Evolutionary conservation across 2,329 filamentous ascomycete species (phyloP), one percentile per base, ranked within the genome.

Genomic region (Phyllachora maydis): DNA sequence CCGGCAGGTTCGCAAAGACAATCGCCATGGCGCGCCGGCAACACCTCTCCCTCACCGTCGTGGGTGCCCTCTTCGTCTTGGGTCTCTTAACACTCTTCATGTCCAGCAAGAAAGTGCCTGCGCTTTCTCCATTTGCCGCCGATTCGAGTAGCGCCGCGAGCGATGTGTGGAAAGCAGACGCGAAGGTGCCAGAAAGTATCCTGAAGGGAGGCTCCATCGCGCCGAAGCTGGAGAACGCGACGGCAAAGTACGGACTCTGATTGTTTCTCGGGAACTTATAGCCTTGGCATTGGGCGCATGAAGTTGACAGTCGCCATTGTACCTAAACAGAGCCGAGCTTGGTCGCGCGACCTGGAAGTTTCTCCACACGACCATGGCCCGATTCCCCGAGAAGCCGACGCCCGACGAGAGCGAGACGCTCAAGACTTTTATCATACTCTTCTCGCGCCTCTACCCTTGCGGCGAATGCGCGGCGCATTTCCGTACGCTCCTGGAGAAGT

Each of bases 191-290:
- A 2, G 44, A 50, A 14, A 46, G 46, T 20, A 46, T 73, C 11
- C 52, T 81, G 12, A 56, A 59, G 11, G 76, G 75, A 26, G 66
- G 66, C 26, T 71, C 69, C 4, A 85, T 82, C 37, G 77, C 77
- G 23, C 72, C 76, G 2, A 82, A 79, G 48, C 54, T 88, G 25
- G 78, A 77, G 40, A 88, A 88, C 47, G 76, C 73, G 29, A 88
- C 78, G 5, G 54, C 67, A 25, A 88, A 85, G 70, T 74, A 53
- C 23, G 56, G 23, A 15, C 17, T 18, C 12, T 15, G 19, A 22
- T n/a, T n/a, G n/a, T n/a, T n/a, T 11, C 18, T 8, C 19, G 23
- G 6, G 6, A 7, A 20, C 24, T 27, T 35, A 28, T 32, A 28
- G 21, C 8, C 11, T 14, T 16, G 14, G 14, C 17, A 7, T n/a